Evolutionary conservation across 2,329 filamentous ascomycete genomes (phyloP).

Genomic region (Fusarium equiseti): DNA sequence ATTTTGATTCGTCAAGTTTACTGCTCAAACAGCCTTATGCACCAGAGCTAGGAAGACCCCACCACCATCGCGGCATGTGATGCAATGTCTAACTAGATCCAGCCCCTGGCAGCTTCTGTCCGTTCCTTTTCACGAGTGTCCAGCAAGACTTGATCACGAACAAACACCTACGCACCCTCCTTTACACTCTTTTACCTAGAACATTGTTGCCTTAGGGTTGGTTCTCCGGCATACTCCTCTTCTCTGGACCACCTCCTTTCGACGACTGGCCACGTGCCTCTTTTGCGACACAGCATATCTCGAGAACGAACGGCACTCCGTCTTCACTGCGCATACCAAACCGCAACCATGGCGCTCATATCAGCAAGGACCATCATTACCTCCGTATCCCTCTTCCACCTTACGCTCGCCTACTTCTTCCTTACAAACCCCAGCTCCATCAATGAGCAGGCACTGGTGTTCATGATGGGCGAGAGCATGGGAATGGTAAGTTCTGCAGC

Average conservation of each 20-base stretch:
- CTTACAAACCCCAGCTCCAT: conserved; percentile 78
- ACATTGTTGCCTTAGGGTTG: neutral
- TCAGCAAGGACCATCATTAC: conserved; percentile 85
- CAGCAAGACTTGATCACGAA: conserved; percentile 31
- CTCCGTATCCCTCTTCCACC: conserved; percentile 83
- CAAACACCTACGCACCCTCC: neutral
- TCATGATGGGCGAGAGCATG: conserved; percentile 85
- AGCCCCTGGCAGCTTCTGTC: conserved; percentile 14
- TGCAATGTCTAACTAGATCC: conserved; percentile 31
- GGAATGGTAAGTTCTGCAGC: conserved; percentile 72
- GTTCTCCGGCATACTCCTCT: neutral
- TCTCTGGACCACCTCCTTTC: neutral
- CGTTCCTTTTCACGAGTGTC: conserved; percentile 6
- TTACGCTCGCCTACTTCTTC: conserved; percentile 87
- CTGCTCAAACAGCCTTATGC: conserved; percentile 5
- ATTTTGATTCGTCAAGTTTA: conserved; percentile 21
- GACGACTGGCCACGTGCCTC: neutral
- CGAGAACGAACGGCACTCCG: neutral
- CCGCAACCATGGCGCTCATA: conserved; percentile 78
- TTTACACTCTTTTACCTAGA: neutral
- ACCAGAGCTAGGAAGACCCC: conserved; percentile 1
- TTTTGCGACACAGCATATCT: conserved; percentile 4
- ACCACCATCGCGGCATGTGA: conserved; percentile 32
- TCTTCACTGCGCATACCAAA: neutral
- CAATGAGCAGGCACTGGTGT: conserved; percentile 83